These are phyloP conservation scores for Rubroboletus satanas DNA, from an alignment of 768 basidiomycete genomes.

Conservation along the genomic window DNA sequence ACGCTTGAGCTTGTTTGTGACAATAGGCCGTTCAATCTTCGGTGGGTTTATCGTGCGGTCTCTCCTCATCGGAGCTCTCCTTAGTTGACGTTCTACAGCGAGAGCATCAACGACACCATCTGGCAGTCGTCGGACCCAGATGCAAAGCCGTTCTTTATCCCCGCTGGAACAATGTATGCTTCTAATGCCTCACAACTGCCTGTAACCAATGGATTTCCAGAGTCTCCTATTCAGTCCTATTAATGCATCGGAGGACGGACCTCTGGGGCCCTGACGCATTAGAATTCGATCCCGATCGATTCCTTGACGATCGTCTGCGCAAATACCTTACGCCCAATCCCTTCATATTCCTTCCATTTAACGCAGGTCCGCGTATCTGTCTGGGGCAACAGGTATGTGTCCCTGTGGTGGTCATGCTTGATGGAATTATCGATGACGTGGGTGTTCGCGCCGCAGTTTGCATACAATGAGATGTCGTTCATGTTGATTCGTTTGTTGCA, in stretches of 20 bases:
- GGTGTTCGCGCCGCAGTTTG: conserved; percentile 24
- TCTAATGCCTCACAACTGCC: background rate
- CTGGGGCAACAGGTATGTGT: conserved; percentile 35
- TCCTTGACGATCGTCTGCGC: conserved; percentile 35
- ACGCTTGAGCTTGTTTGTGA: background rate
- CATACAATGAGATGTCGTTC: conserved; percentile 34
- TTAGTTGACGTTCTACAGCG: conserved; percentile 5
- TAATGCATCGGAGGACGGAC: conserved; percentile 36
- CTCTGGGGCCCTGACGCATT: conserved; percentile 38
- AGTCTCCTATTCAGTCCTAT: conserved; percentile 26
- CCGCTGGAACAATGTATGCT: conserved; percentile 21
- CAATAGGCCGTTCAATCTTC: conserved; percentile 32
- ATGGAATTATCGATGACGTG: background rate
- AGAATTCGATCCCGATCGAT: conserved; percentile 40
- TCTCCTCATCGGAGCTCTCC: background rate
- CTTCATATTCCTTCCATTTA: conserved; percentile 42
- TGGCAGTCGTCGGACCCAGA: conserved; percentile 21
- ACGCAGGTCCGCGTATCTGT: conserved; percentile 39
- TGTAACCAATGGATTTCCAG: conserved; percentile 8
- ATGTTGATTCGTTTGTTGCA: conserved; percentile 31
- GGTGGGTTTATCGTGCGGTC: conserved; percentile 16
- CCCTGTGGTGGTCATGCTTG: background rate
- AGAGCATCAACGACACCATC: conserved; percentile 22
- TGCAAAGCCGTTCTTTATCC: conserved; percentile 30
- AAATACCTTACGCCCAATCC: conserved; percentile 38